Evolutionary conservation across 139 green algal genomes (phyloP), one percentile per base, ranked within the genome.

Genomic region (Spirogloea muscicola): DNA sequence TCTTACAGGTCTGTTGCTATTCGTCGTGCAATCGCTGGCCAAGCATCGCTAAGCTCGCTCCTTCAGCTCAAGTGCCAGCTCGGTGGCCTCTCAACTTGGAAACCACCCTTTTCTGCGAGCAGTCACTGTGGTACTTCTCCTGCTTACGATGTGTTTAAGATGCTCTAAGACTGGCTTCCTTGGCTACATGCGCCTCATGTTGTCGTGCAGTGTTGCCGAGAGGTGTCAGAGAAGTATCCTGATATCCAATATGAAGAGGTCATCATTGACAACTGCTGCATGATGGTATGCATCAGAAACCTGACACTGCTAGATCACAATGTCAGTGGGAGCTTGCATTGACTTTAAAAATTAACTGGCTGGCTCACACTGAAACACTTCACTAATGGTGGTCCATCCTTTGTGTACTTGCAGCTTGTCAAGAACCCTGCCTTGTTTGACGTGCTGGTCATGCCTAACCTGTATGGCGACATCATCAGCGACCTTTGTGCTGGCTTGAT

Each of bases 221-320:
- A 95, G 82, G 89, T 89, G 39, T 61, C 84, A 21, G 86, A 92
- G 72, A 84, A 82, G 46, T 96, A 93, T 82, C 90, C 91, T 1
- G 75, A 96, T 63, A 96, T 97, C 65, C 63, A 90, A 81, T 97
- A 96, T 74, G 82, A 96, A 3, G 93, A 97, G 84, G 71, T 96
- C 58, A 97, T 97, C 80, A 92, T 97, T 41, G 93, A 97, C 90
- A 97, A 97, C 78, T 90, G 90, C 0, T 97, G 93, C 87, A 97
- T 97, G 92, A 90, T 94, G 86, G 76, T 93, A 77, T 86, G 31
- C 49, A 33, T 48, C 29, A 31, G 38, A 33, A 39, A 55, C 21
- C 21, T 21, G 21, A 55, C 46, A 31, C 21, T 55, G 21, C 21
- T 55, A 21, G 21, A 55, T 21, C 21, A 31, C 21, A 31, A 21